Evolutionary conservation across 345 rosid genomes (phyloP).

Genomic region (Eucalyptus virginea): DNA sequence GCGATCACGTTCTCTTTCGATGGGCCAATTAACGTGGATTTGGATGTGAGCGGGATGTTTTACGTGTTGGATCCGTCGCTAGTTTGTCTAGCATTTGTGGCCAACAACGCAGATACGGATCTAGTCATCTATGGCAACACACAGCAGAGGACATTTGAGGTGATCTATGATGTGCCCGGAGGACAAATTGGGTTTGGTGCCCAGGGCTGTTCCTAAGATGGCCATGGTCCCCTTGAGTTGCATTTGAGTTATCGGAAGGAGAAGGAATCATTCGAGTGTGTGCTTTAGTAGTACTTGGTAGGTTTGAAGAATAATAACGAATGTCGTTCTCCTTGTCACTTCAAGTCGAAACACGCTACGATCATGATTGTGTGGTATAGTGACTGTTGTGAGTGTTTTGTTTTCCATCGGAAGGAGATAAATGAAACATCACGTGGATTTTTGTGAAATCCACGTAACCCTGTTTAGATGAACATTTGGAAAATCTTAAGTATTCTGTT

Average conservation of each 20-base stretch:
- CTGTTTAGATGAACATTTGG: not conserved
- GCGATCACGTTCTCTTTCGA: not conserved
- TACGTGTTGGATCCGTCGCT: rapidly evolving
- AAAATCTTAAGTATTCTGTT: not conserved
- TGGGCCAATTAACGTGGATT: not conserved
- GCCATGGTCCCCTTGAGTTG: not conserved
- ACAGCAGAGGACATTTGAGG: not conserved
- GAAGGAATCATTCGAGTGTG: not conserved
- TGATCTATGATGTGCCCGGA: not conserved
- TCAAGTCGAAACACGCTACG: not conserved
- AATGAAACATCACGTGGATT: not conserved
- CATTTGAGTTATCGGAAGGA: not conserved
- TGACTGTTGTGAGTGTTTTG: not conserved
- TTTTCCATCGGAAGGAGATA: not conserved
- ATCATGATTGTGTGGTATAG: not conserved
- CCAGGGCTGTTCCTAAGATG: not conserved
- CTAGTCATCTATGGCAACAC: not conserved
- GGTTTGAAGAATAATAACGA: not conserved
- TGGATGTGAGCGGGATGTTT: not conserved
- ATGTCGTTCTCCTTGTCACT: not conserved
- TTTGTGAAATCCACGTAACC: not conserved
- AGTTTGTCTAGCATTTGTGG: not conserved
- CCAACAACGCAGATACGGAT: not conserved
- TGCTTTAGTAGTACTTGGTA: not conserved
- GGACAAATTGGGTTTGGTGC: not conserved